Evolutionary conservation across 106 monocot genomes (phyloP).

Genomic region (Xerophyta viscosa): DNA sequence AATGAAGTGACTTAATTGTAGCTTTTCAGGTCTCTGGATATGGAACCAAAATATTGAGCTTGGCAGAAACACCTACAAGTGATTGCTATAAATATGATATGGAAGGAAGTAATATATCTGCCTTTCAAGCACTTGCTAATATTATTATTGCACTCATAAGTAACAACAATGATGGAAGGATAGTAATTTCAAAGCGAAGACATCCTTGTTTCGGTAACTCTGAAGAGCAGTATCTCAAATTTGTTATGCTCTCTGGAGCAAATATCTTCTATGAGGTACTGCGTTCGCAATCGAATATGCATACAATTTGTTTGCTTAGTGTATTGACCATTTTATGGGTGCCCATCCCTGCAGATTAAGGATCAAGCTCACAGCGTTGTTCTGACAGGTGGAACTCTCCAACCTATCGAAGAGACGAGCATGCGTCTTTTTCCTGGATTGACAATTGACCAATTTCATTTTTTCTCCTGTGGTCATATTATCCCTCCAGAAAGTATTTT

Average conservation of each 20-base stretch:
- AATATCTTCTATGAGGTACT: constrained; percentile 86
- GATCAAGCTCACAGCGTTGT: constrained; percentile 65
- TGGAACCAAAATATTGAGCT: constrained; percentile 32
- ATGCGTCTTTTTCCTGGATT: constrained; percentile 73
- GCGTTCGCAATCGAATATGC: not conserved
- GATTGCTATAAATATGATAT: constrained; percentile 8
- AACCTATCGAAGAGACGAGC: constrained; percentile 93
- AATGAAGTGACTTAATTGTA: not conserved
- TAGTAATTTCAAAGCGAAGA: constrained; percentile 56
- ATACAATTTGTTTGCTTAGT: not conserved
- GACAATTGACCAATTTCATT: constrained; percentile 35
- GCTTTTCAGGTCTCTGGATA: constrained; percentile 75
- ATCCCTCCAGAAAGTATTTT: constrained; percentile 90
- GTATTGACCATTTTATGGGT: not conserved
- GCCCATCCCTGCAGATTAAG: constrained; percentile 42
- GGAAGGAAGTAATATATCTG: constrained; percentile 59
- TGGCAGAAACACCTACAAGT: constrained; percentile 8
- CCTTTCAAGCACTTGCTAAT: constrained; percentile 71
- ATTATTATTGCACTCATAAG: constrained; percentile 66
- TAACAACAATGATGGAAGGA: constrained; percentile 74
- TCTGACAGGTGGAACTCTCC: constrained; percentile 83
- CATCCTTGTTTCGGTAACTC: constrained; percentile 6
- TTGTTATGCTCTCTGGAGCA: constrained; percentile 92
- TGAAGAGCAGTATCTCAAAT: constrained; percentile 70
- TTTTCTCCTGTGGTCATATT: constrained; percentile 90